A percentile compares a stretch with the other conserved stretches of the same genome.
Conservation (phyloP, 495 filamentous ascomycete species). For the Penicillium mononematosum region DNA sequence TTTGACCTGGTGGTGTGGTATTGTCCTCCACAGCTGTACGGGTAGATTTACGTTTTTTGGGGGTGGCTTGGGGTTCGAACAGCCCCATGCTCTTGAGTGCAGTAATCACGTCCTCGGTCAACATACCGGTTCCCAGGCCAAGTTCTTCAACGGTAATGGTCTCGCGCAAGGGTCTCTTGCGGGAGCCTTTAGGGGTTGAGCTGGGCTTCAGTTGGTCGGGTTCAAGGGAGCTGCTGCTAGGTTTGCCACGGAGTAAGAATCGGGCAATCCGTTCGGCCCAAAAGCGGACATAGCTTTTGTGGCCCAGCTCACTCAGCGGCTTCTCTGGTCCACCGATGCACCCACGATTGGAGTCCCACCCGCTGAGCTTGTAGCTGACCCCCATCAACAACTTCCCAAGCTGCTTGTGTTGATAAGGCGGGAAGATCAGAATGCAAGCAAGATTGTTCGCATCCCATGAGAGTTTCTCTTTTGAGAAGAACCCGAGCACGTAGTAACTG, state of each 20-base stretch:
- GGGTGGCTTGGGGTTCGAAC: slow-evolving; percentile 55
- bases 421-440: slow-evolving; percentile 94
- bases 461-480: slow-evolving; percentile 98
- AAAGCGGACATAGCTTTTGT: slow-evolving; percentile 74
- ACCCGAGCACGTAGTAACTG: slow-evolving; percentile 69
- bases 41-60: slow-evolving; percentile 39
- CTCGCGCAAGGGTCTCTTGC: slow-evolving; percentile 38
- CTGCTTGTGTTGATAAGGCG: slow-evolving; percentile 88
- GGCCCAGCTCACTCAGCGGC: slow-evolving; percentile 80
- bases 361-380: slow-evolving; percentile 88
- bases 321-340: slow-evolving; percentile 91
- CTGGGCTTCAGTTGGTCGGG: slow-evolving; percentile 30
- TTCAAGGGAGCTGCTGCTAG: slow-evolving; percentile 26
- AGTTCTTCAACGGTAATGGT: slow-evolving; percentile 56
- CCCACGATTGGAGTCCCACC: slow-evolving; percentile 60
- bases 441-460: slow-evolving; percentile 99
- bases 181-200: slow-evolving; percentile 28
- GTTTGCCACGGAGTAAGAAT: slow-evolving; percentile 49
- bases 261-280: slow-evolving; percentile 81
- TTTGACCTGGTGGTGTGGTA: slow-evolving; percentile 28
- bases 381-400: slow-evolving; percentile 90
- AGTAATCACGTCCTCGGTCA: slow-evolving; percentile 76
- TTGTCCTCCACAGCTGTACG: slow-evolving; percentile 29
- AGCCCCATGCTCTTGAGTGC: slow-evolving; percentile 76
- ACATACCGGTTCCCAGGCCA: slow-evolving; percentile 69